Percentiles rank a stretch among this genome's conserved stretches.
Evolutionary conservation across 192 early-diverging fungal species (phyloP).

Genomic region (Mortierella claussenii): DNA sequence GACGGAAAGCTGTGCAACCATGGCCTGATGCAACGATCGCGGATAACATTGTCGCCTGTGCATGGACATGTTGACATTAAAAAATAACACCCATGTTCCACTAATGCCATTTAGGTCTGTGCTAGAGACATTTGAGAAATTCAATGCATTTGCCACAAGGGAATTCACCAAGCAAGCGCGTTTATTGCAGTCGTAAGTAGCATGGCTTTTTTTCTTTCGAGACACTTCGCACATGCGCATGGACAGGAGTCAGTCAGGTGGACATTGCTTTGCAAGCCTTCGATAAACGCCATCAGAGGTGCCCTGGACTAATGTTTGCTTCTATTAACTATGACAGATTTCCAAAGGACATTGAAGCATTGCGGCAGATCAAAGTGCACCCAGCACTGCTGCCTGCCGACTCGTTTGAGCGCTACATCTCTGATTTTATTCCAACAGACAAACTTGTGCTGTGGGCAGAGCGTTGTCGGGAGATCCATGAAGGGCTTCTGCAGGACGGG

Average conservation of each 20-base stretch:
- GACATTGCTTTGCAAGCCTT: no score
- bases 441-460: slow-evolving; percentile 47
- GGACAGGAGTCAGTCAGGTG: no score
- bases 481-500: slow-evolving; percentile 29
- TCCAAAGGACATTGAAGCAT: slow-evolving; percentile 51
- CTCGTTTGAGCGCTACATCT: slow-evolving; percentile 40
- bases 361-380: slow-evolving; percentile 60
- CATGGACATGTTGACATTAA: background rate
- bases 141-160: slow-evolving; percentile 53
- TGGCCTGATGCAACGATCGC: no score
- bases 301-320: slow-evolving; percentile 8
- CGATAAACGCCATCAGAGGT: no score
- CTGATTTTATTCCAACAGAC: slow-evolving; percentile 53
- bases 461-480: slow-evolving; percentile 45
- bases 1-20: no score
- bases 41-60: no score
- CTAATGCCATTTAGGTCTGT: slow-evolving; percentile 41
- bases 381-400: slow-evolving; percentile 46
- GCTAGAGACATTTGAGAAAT: slow-evolving; percentile 53
- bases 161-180: slow-evolving; percentile 52
- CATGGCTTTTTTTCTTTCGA: background rate
- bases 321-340: slow-evolving; percentile 19
- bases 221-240: no score
- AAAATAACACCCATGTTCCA: background rate
- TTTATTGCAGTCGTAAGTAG: slow-evolving; percentile 49